A percentile compares a stretch with the other conserved stretches of the same genome.
These are phyloP conservation scores for Candida parachauliodes DNA, from an alignment of 805 yeast species.

Conservation along the genomic window DNA sequence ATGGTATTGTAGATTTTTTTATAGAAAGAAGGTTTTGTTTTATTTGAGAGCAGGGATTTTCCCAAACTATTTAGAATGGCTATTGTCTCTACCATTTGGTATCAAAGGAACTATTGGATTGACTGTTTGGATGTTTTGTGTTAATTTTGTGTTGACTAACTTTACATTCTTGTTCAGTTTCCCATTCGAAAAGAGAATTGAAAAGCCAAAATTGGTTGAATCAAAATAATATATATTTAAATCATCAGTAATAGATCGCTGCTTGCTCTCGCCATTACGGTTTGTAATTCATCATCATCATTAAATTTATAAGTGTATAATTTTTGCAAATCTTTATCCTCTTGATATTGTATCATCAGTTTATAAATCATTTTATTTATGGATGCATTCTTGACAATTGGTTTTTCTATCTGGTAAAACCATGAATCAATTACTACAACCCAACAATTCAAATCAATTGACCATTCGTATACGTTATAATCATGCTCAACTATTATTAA, in stretches of 20 bases:
- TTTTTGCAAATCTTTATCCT: conserved; percentile 4
- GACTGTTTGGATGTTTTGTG: conserved; percentile 51
- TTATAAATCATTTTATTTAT: conserved; percentile 6
- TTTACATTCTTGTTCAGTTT: conserved; percentile 19
- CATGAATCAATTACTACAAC: conserved; percentile 44
- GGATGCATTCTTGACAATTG: neutral
- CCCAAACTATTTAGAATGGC: conserved; percentile 53
- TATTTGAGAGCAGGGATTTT: conserved; percentile 56
- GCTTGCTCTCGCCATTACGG: conserved; percentile 3
- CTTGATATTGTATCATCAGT: conserved; percentile 2
- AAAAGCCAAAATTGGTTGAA: conserved; percentile 12
- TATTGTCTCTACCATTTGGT: conserved; percentile 63
- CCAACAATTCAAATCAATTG: conserved; percentile 46
- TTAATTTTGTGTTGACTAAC: conserved; percentile 27
- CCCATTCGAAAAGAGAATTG: conserved; percentile 15
- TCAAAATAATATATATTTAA: conserved; percentile 3
- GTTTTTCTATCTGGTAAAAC: conserved; percentile 20
- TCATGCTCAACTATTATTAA: conserved; percentile 34
- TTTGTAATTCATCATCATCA: conserved; percentile 6
- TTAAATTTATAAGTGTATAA: conserved; percentile 7
- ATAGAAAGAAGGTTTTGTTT: conserved; percentile 51
- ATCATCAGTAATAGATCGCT: conserved; percentile 5
- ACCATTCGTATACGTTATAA: conserved; percentile 39
- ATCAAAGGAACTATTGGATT: conserved; percentile 60
- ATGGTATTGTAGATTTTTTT: conserved; percentile 48